Percentiles rank a stretch among this genome's conserved stretches.
These are phyloP conservation scores for Jaapia argillacea DNA, from an alignment of 768 basidiomycete genomes.

Conservation along the genomic window DNA sequence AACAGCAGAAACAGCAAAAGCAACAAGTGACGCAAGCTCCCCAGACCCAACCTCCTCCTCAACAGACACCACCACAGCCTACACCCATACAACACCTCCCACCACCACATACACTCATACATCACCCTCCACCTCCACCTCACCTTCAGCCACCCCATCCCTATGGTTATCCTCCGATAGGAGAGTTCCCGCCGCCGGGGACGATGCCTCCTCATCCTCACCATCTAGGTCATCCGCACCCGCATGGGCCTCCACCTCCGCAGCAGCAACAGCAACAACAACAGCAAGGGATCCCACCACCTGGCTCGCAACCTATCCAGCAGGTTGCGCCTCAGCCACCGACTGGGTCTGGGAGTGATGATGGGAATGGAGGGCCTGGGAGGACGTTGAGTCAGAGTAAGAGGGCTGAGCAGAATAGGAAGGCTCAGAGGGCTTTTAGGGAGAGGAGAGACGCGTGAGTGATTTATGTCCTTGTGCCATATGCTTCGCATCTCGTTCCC, in stretches of 20 bases:
- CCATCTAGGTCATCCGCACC: neutral
- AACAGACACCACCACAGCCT: conserved; percentile 30
- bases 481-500: conserved; percentile 2
- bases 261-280: neutral
- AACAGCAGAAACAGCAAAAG: conserved; percentile 7
- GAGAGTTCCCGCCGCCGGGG: neutral
- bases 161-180: conserved; percentile 1
- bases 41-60: conserved; percentile 18
- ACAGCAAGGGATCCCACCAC: neutral
- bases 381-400: conserved; percentile 71
- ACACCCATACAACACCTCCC: conserved; percentile 32
- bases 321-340: conserved; percentile 6
- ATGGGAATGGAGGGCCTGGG: conserved; percentile 17
- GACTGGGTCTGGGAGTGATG: conserved; percentile 5
- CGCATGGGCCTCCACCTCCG: neutral
- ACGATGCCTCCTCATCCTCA: neutral
- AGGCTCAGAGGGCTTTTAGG: conserved; percentile 87
- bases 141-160: conserved; percentile 11
- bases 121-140: conserved; percentile 16
- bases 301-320: neutral
- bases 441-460: conserved; percentile 85
- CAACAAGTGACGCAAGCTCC: conserved; percentile 8
- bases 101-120: conserved; percentile 24
- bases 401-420: conserved; percentile 90
- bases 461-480: conserved; percentile 2